Percentiles rank a stretch among this genome's conserved stretches.
Evolutionary conservation across 2,329 filamentous ascomycete species (phyloP).

Genomic region (Pseudohalonectria lignicola): DNA sequence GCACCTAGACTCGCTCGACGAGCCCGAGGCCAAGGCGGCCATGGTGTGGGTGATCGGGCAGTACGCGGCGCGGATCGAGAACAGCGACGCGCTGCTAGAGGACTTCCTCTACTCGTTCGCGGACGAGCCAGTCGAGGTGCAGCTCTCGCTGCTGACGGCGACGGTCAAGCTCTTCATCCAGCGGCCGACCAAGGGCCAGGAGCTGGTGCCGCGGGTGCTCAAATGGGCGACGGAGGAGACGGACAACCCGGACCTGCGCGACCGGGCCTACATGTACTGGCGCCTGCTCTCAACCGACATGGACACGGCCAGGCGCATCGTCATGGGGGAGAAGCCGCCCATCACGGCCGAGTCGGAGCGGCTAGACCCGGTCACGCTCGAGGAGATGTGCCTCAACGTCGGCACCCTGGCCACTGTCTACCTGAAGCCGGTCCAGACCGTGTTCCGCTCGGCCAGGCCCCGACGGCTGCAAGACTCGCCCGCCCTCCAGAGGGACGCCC

Average conservation of each 20-base stretch:
- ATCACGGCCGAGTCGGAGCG: conserved; percentile 96
- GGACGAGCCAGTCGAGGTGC: conserved; percentile 91
- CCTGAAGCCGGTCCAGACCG: conserved; percentile 92
- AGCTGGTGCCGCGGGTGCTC: conserved; percentile 84
- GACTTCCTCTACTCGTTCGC: conserved; percentile 91
- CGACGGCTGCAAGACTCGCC: conserved; percentile 72
- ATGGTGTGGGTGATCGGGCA: conserved; percentile 99
- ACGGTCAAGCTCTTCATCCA: conserved; percentile 98
- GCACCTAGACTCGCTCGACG: conserved; percentile 90
- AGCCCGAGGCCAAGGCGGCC: conserved; percentile 94
- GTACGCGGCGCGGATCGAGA: conserved; percentile 95
- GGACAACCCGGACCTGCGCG: conserved; percentile 94
- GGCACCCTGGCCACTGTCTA: conserved; percentile 96
- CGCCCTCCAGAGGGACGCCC: conserved; percentile 64
- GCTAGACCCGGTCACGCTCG: conserved; percentile 78
- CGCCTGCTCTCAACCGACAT: conserved; percentile 88
- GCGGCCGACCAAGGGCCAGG: conserved; percentile 84
- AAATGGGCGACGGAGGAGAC: conserved; percentile 99
- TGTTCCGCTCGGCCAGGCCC: conserved; percentile 82
- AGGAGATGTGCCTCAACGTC: conserved; percentile 95
- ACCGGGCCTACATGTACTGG: conserved; percentile 99
- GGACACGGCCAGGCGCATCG: conserved; percentile 70
- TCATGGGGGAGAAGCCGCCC: conserved; percentile 95
- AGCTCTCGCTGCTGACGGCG: conserved; percentile 85
- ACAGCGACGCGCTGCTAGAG: conserved; percentile 85